Percentiles rank a stretch among this genome's conserved stretches.
These are phyloP conservation scores for Chlorella vulgaris DNA, from an alignment of 139 green algal species.

Conservation along the genomic window DNA sequence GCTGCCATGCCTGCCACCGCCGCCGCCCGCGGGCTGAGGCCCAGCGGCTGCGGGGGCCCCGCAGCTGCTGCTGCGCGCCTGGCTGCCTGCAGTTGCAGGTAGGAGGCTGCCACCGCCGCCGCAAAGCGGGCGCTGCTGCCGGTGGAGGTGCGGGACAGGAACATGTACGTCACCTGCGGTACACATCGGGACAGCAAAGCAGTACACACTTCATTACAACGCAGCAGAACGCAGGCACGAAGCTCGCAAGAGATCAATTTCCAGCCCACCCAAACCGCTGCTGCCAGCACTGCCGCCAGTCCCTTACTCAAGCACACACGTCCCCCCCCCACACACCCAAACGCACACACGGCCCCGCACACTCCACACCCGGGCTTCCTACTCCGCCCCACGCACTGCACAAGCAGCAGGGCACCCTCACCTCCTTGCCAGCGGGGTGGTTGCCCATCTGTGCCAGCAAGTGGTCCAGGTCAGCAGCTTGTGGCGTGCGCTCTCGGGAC, in stretches of 20 bases:
- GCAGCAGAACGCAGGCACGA: too few species aligned
- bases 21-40: slow-evolving; percentile 16
- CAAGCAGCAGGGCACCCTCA: neutral
- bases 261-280: too few species aligned
- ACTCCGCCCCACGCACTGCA: neutral
- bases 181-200: slow-evolving; percentile 24
- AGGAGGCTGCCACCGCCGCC: slow-evolving; percentile 50
- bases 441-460: slow-evolving; percentile 65
- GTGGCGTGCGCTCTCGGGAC: slow-evolving; percentile 84
- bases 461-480: slow-evolving; percentile 73
- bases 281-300: too few species aligned
- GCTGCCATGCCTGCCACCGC: neutral
- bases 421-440: slow-evolving; percentile 38
- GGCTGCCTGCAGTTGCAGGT: slow-evolving; percentile 37
- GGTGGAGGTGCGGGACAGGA: slow-evolving; percentile 75
- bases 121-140: slow-evolving; percentile 74
- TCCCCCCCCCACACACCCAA: too few species aligned
- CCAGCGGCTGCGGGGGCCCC: slow-evolving; percentile 3
- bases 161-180: slow-evolving; percentile 60
- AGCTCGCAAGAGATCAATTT: too few species aligned
- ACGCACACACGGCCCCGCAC: too few species aligned
- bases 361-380: too few species aligned
- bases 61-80: slow-evolving; percentile 11
- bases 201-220: too few species aligned
- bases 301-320: too few species aligned